A percentile compares a stretch with the other conserved stretches of the same genome.
Evolutionary conservation across 257 asterid species (phyloP).

Genomic region (Salvia rosmarinus): DNA sequence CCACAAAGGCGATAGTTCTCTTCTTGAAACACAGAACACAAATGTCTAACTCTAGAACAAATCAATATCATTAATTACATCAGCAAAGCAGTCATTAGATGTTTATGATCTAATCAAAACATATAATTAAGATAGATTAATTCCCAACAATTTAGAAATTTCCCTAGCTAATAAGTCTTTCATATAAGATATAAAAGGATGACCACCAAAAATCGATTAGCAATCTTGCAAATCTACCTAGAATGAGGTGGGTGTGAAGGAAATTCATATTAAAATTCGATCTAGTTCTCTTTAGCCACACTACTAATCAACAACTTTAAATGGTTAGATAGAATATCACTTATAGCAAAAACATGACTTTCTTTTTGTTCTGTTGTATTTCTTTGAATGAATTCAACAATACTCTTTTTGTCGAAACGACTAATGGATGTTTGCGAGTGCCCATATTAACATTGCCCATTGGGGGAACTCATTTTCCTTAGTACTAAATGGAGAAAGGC

Average conservation of each 20-base stretch:
- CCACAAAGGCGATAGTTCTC: no score
- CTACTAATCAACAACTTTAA: neutral
- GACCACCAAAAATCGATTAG: no score
- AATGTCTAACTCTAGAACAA: no score
- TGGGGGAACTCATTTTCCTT: neutral
- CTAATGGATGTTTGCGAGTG: conserved; percentile 26
- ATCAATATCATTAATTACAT: no score
- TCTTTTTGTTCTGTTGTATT: neutral
- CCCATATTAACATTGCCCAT: conserved; percentile 11
- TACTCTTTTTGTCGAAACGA: conserved; percentile 2
- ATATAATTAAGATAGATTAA: no score
- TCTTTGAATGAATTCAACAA: neutral
- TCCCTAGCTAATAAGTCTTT: no score
- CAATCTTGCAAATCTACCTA: neutral
- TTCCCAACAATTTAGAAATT: no score
- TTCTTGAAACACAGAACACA: no score
- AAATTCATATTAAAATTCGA: neutral
- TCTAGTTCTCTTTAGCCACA: neutral
- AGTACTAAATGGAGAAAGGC: conserved; percentile 25
- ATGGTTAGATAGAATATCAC: neutral
- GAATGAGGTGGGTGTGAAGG: neutral
- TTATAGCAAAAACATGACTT: neutral
- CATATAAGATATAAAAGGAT: no score
- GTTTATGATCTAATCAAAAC: no score
- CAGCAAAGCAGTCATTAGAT: no score